Evolutionary conservation across 2,329 filamentous ascomycete species (phyloP), one percentile per base, ranked within the genome.

Genomic region (Aspergillus arachidicola): DNA sequence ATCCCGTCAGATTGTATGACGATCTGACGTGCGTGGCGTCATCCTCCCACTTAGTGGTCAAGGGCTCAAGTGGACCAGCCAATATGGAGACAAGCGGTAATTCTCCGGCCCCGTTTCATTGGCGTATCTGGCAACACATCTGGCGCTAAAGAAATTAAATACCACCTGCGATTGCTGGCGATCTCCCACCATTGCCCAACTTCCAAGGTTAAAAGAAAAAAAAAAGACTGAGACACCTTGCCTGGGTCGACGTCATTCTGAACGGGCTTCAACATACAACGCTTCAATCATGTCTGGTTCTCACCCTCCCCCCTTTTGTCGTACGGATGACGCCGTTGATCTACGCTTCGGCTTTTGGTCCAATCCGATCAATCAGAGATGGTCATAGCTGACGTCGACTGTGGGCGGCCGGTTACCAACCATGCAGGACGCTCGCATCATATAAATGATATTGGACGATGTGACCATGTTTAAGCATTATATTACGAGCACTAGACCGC

Each of bases 21-120:
- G 36, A 30, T 43, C 60, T 66, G 66, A 67, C 60, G 64, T 66
- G 60, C 57, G 57, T 70, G 66, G 64, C 70, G 70, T 72, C 70
- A 71, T 71, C 34, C 26, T 23, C 9, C 57, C 41, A 28, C 12
- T 23, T 38, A 48, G 45, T 58, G 26, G 41, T 36, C 14, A 36
- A 36, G 34, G 16, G 16, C 21, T 32, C 28, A 41, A 63, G 61
- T 63, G 61, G 61, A 26, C 46, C 58, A 53, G 4, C 36, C 2
- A 36, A 48, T 36, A 58, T 58, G 60, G 60, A 62, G 58, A 59
- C 54, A 48, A 43, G 50, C 41, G 59, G 53, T 38, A 67, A 59
- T 45, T 51, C 57, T 36, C 30, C 57, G 21, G 21, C 23, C 28
- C 23, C n/a, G 19, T 45, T n/a, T 59, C 26, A 63, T 63, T 63